Percentiles rank a stretch among this genome's conserved stretches.
These are phyloP conservation scores for Evernia prunastri DNA, from an alignment of 495 filamentous ascomycete genomes.

Conservation along the genomic window DNA sequence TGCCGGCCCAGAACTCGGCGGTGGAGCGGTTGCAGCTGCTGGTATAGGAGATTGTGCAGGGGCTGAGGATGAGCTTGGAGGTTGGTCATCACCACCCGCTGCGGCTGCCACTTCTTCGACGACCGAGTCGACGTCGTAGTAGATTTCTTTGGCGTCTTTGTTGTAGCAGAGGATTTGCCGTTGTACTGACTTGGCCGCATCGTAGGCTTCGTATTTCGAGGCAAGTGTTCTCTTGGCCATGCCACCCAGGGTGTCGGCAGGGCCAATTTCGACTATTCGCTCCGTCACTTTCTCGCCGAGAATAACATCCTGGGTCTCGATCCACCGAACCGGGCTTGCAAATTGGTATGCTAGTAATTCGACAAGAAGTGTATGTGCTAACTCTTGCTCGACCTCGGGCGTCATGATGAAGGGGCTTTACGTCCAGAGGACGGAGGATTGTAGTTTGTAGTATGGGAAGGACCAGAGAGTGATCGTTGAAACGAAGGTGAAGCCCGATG, in stretches of 20 bases:
- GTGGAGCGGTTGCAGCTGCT: slow-evolving; percentile 47
- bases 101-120: slow-evolving; percentile 75
- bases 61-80: slow-evolving; percentile 34
- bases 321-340: slow-evolving; percentile 96
- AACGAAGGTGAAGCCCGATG: background rate
- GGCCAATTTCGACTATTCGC: slow-evolving; percentile 95
- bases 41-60: slow-evolving; percentile 42
- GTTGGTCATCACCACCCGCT: slow-evolving; percentile 39
- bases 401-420: slow-evolving; percentile 61
- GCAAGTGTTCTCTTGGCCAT: slow-evolving; percentile 97
- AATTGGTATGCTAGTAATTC: slow-evolving; percentile 99
- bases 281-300: slow-evolving; percentile 92
- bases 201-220: slow-evolving; percentile 97
- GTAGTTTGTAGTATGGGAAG: background rate
- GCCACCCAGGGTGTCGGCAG: slow-evolving; percentile 93
- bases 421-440: slow-evolving; percentile 25
- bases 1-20: slow-evolving; percentile 78
- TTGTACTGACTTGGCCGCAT: slow-evolving; percentile 91
- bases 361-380: slow-evolving; percentile 92
- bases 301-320: slow-evolving; percentile 99
- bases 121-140: slow-evolving; percentile 95
- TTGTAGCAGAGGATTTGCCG: slow-evolving; percentile 98
- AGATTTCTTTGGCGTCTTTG: slow-evolving; percentile 98
- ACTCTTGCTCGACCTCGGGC: slow-evolving; percentile 97
- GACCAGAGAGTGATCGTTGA: background rate